Evolutionary conservation across 768 basidiomycete species (phyloP).

Genomic region (Omphalotus guepiniiformis): DNA sequence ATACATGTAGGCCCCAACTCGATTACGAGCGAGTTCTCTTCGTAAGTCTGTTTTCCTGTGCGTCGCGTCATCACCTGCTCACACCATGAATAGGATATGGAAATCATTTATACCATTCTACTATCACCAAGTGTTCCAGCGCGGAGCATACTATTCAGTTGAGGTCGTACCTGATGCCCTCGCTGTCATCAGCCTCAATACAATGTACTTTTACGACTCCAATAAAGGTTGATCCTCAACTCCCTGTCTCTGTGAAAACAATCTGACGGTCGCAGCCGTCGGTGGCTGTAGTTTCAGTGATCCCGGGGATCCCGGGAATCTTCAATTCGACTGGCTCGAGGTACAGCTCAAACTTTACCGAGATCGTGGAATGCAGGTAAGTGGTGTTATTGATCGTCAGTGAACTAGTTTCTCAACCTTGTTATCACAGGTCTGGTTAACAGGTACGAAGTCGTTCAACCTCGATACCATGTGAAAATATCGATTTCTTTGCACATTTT

Average conservation of each 20-base stretch:
- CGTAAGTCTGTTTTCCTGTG: conserved; percentile 39
- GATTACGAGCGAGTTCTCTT: conserved; percentile 62
- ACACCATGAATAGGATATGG: conserved; percentile 75
- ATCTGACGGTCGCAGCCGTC: conserved; percentile 46
- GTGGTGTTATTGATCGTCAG: conserved; percentile 15
- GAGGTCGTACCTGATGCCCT: conserved; percentile 75
- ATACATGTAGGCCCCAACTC: conserved; percentile 55
- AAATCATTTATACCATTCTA: conserved; percentile 73
- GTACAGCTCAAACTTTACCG: conserved; percentile 73
- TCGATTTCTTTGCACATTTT: conserved; percentile 17
- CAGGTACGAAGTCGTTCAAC: conserved; percentile 27
- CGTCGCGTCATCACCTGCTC: conserved; percentile 4
- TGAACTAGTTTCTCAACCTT: conserved; percentile 6
- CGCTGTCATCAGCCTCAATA: conserved; percentile 83
- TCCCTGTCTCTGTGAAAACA: not conserved
- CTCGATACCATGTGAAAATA: not conserved
- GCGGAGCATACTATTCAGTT: conserved; percentile 80
- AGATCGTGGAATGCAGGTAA: conserved; percentile 67
- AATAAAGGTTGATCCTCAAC: conserved; percentile 59
- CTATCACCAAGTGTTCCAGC: conserved; percentile 74
- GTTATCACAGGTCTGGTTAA: conserved; percentile 41
- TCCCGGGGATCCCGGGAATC: conserved; percentile 78
- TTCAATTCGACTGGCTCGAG: conserved; percentile 88
- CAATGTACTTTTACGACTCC: conserved; percentile 87
- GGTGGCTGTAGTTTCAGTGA: conserved; percentile 65